Conservation (phyloP, 1,139 yeast genomes). For the Kurtzmaniella quercitrusa region DNA sequence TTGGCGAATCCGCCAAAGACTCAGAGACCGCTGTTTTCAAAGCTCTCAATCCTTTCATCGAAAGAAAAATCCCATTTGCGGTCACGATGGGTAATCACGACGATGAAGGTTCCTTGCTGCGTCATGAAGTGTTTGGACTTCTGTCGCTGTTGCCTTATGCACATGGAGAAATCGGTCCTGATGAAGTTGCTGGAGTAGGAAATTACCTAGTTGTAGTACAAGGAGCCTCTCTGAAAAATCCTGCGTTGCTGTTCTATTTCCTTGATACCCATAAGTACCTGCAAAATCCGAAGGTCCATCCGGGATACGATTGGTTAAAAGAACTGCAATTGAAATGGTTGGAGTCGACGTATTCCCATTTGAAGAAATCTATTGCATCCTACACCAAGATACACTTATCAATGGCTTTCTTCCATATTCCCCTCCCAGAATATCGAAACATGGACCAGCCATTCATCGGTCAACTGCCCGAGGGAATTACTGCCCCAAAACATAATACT, state of each 20-base stretch:
- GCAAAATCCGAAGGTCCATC: constrained; percentile 55
- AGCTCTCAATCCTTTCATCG: constrained; percentile 58
- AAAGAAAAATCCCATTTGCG: constrained; percentile 64
- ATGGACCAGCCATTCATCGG: constrained; percentile 51
- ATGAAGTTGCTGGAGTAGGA: constrained; percentile 22
- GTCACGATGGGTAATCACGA: constrained; percentile 65
- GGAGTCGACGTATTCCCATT: constrained; percentile 31
- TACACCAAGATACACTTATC: constrained; percentile 49
- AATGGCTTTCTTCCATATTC: constrained; percentile 93
- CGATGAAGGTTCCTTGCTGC: constrained; percentile 21
- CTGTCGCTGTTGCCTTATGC: constrained; percentile 25
- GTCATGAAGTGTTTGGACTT: constrained; percentile 19
- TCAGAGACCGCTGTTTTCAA: constrained; percentile 67
- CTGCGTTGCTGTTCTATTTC: constrained; percentile 63
- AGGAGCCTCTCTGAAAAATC: constrained; percentile 16
- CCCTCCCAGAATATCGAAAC: constrained; percentile 75
- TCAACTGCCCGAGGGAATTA: constrained; percentile 60
- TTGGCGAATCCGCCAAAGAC: constrained; percentile 61
- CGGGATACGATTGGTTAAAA: constrained; percentile 86
- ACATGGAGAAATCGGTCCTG: constrained; percentile 19
- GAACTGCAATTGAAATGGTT: constrained; percentile 66
- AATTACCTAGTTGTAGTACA: constrained; percentile 20
- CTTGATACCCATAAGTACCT: constrained; percentile 80
- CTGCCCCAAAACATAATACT: constrained; percentile 71
- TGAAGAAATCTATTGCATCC: constrained; percentile 25